A percentile compares a stretch with the other conserved stretches of the same genome.
Evolutionary conservation across 2,329 filamentous ascomycete genomes (phyloP).

Genomic region (Botrytis fabae): DNA sequence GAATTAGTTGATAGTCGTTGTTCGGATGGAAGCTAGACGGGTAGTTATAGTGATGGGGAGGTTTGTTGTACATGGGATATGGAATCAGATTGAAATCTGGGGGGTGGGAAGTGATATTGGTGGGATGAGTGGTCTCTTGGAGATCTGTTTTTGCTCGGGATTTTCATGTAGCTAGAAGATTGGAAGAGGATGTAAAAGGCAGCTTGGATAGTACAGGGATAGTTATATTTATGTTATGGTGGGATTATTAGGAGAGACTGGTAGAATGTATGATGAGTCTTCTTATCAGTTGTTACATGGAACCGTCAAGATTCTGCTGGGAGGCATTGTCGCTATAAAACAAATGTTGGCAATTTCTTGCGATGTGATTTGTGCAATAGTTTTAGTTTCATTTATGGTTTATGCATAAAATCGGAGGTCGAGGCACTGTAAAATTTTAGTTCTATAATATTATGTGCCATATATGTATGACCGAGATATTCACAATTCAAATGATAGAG

Average conservation of each 20-base stretch:
- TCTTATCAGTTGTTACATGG: neutral
- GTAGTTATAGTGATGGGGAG: neutral
- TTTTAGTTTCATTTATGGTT: neutral
- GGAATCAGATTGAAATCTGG: neutral
- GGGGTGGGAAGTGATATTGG: neutral
- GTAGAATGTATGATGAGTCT: neutral
- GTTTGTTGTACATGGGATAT: neutral
- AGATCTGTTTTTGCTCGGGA: neutral
- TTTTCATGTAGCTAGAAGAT: neutral
- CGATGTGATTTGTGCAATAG: neutral
- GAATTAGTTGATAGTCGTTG: neutral
- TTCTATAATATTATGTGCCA: too few relatives aligned
- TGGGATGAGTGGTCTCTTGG: neutral
- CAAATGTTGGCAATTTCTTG: neutral
- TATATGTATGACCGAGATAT: too few relatives aligned
- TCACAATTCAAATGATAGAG: too few relatives aligned
- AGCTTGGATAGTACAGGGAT: neutral
- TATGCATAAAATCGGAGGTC: neutral
- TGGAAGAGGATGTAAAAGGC: neutral
- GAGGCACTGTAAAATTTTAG: fast-evolving
- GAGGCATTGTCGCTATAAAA: neutral
- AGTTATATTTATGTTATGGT: neutral
- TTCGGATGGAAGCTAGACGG: neutral
- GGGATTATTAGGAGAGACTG: too few relatives aligned
- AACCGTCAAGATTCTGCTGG: neutral